Evolutionary conservation across 495 filamentous ascomycete genomes (phyloP).

Genomic region (Penicillium goetzii): DNA sequence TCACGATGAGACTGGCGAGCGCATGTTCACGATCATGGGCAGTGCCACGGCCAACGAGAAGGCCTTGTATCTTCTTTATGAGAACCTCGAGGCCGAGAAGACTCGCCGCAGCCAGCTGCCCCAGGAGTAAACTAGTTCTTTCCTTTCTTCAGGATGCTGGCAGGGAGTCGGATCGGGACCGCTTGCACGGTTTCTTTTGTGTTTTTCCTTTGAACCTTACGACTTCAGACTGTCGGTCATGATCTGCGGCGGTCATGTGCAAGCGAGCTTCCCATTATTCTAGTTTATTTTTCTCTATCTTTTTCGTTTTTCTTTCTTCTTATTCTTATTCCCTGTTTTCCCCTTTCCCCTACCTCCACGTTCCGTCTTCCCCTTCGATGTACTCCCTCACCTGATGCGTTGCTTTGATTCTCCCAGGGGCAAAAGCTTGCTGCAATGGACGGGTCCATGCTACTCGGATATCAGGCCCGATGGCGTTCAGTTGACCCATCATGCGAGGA

Average conservation of each 20-base stretch:
- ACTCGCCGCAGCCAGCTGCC: slow-evolving; percentile 83
- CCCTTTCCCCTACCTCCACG: slow-evolving; percentile 56
- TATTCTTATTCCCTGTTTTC: slow-evolving; percentile 54
- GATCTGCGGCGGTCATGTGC: slow-evolving; percentile 42
- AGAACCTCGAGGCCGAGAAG: slow-evolving; percentile 99
- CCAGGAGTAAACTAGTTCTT: slow-evolving; percentile 59
- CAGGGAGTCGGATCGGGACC: slow-evolving; percentile 26
- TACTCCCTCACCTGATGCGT: slow-evolving; percentile 48
- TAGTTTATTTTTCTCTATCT: slow-evolving; percentile 52
- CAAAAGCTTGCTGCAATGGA: slow-evolving; percentile 38
- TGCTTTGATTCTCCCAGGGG: slow-evolving; percentile 54
- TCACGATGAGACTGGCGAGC: slow-evolving; percentile 95
- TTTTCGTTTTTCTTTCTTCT: slow-evolving; percentile 33
- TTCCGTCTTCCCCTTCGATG: slow-evolving; percentile 47
- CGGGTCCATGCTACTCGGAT: slow-evolving; percentile 36
- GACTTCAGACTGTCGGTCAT: slow-evolving; percentile 45
- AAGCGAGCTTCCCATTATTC: slow-evolving; percentile 48
- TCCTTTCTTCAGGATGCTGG: slow-evolving; percentile 10
- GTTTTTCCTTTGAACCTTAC: slow-evolving; percentile 37
- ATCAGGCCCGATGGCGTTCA: slow-evolving; percentile 30
- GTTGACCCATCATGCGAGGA: slow-evolving; percentile 24
- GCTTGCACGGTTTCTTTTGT: slow-evolving; percentile 28
- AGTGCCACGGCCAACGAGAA: slow-evolving; percentile 90
- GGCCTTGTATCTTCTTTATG: slow-evolving; percentile 93
- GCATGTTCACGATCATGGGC: slow-evolving; percentile 99